phyloP scores from a whole-genome alignment of 371 early-diverging fungal species.

The Mucor saturninus region DNA sequence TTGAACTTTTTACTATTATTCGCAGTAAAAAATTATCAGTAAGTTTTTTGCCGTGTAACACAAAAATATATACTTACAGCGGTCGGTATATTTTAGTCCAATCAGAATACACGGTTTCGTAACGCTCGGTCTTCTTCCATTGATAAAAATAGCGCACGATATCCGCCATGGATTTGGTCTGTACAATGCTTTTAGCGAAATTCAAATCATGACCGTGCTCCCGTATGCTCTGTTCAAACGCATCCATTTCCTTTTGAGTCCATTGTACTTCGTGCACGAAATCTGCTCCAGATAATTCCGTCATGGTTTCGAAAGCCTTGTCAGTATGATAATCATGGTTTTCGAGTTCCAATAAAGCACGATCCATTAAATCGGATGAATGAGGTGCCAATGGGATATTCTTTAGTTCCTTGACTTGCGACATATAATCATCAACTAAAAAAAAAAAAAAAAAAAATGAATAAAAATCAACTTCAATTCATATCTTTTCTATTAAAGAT shows the following conservation, averaged over 20 bases:
- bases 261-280: constrained; percentile 61
- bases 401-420: constrained; percentile 39
- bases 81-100: constrained; percentile 75
- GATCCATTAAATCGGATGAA: constrained; percentile 67
- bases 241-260: constrained; percentile 60
- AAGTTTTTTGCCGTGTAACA: neutral
- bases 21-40: neutral
- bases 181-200: constrained; percentile 55
- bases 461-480: too few relatives aligned
- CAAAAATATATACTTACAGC: constrained; percentile 43
- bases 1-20: constrained; percentile 27
- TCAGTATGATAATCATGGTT: constrained; percentile 60
- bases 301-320: constrained; percentile 60
- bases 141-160: constrained; percentile 73
- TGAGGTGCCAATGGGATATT: constrained; percentile 46
- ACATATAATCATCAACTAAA: constrained; percentile 57
- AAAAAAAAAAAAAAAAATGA: neutral
- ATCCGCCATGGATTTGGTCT: constrained; percentile 64
- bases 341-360: constrained; percentile 65
- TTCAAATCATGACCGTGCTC: constrained; percentile 76
- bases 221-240: constrained; percentile 73
- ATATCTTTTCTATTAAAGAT: too few relatives aligned
- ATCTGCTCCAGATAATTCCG: constrained; percentile 53
- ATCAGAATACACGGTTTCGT: constrained; percentile 70
- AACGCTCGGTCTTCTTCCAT: constrained; percentile 77